Conservation (phyloP, 75 land plant genomes). For the Chamaecyparis obtusa region DNA sequence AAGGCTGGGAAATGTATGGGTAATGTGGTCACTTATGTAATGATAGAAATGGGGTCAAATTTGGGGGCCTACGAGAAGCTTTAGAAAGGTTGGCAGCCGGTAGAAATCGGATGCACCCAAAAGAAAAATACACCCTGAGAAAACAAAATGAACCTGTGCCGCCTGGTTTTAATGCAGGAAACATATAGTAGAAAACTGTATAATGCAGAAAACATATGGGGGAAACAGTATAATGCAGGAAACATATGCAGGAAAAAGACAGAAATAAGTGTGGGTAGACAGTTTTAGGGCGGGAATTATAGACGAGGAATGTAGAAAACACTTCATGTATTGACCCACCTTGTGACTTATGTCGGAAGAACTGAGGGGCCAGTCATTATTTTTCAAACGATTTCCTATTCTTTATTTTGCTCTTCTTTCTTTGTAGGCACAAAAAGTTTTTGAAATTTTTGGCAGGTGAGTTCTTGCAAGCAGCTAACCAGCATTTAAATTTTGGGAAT, state of each 20-base stretch:
- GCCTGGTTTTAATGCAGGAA: not conserved
- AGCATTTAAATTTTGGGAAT: too few relatives aligned
- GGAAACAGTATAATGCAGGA: not conserved
- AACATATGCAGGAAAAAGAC: not conserved
- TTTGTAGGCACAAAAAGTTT: too few relatives aligned
- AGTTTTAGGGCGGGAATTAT: not conserved
- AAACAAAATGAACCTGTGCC: not conserved
- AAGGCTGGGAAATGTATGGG: not conserved
- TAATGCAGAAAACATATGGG: too few relatives aligned
- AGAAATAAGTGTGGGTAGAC: not conserved
- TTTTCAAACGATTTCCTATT: not conserved
- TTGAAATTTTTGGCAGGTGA: not conserved
- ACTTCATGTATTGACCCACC: not conserved
- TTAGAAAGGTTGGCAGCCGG: not conserved
- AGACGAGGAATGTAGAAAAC: too few relatives aligned
- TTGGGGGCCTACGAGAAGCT: not conserved
- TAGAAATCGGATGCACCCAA: not conserved
- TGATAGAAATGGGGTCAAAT: not conserved
- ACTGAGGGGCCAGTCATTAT: not conserved
- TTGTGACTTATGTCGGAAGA: not conserved
- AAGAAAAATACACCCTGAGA: not conserved
- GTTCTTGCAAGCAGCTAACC: not conserved
- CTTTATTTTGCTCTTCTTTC: not conserved
- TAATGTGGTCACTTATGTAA: not conserved
- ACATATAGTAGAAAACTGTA: not conserved